Evolutionary conservation across 768 basidiomycete species (phyloP).

Genomic region (Clathrus columnatus): DNA sequence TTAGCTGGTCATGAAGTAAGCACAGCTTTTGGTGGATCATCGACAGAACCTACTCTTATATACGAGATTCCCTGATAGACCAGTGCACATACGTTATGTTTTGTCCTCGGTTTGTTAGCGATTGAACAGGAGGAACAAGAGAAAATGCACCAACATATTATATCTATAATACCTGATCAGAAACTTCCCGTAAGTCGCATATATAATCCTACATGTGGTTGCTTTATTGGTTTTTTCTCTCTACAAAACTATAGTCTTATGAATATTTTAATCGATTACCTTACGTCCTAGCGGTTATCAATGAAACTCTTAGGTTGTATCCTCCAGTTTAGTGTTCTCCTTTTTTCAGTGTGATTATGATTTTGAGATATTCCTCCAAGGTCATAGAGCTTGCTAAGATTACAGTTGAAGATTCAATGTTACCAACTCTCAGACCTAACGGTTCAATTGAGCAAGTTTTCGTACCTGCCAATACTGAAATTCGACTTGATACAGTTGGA

Average conservation of each 20-base stretch:
- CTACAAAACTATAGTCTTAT: constrained; percentile 2
- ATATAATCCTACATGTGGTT: not conserved
- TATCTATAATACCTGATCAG: not conserved
- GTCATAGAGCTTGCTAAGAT: constrained; percentile 35
- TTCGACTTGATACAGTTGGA: constrained; percentile 30
- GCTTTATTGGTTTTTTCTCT: not conserved
- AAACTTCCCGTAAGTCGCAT: constrained; percentile 5
- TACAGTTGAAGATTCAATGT: constrained; percentile 38
- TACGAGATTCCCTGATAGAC: constrained; percentile 11
- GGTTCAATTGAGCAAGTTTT: constrained; percentile 33
- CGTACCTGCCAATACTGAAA: constrained; percentile 33
- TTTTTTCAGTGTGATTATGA: not conserved
- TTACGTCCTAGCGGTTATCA: constrained; percentile 12
- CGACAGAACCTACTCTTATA: not conserved
- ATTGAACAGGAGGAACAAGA: constrained; percentile 18
- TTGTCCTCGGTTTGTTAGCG: constrained; percentile 18
- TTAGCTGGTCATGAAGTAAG: constrained; percentile 20
- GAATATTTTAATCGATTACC: constrained; percentile 6
- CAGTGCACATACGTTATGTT: constrained; percentile 17
- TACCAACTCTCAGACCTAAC: constrained; percentile 22
- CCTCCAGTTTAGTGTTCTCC: constrained; percentile 14
- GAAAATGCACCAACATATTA: constrained; percentile 8
- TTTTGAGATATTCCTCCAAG: constrained; percentile 17
- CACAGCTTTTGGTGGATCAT: not conserved
- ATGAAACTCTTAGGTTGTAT: constrained; percentile 17